Base-by-base conservation (phyloP, 371 early-diverging fungal species). In the Thermomucor indicae-seudaticae region DNA sequence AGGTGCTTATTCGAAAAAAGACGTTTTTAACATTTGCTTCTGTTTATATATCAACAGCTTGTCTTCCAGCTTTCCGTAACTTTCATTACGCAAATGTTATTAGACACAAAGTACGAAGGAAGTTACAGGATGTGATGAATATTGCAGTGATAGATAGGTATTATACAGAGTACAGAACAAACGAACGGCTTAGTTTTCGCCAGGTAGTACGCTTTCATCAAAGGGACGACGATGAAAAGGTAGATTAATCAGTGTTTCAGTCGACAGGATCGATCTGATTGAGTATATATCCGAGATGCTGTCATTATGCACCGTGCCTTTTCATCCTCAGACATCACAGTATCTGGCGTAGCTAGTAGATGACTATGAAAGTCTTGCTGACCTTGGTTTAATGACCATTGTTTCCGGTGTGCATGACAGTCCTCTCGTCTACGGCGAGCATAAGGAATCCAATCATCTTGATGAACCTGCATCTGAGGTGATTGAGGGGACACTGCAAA, bases 141-240 rank as follows among this genome's bases (percentile, higher is more conserved):
- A n/a, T n/a, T n/a, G n/a, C n/a, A n/a, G n/a, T n/a, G n/a, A n/a
- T n/a, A n/a, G n/a, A n/a, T n/a, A n/a, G n/a, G n/a, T n/a, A n/a
- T n/a, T n/a, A n/a, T n/a, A n/a, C n/a, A n/a, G n/a, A n/a, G n/a
- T n/a, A n/a, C n/a, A n/a, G n/a, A n/a, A n/a, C n/a, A n/a, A n/a
- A n/a, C n/a, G n/a, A n/a, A n/a, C n/a, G 11, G 37, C 20, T 49
- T 40, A 44, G 20, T 44, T 20, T 37, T 52, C 52, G 20, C 29
- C 52, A 2, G 52, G 38, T 35, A 44, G 30, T 10, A 29, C n/a
- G n/a, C 19, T 34, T 16, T 43, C 47, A 43, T 60, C 60, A 47
- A 60, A 60, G n/a, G 51, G 51, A 14, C 55, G 50, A 17, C 41
- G 32, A 37, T 51, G 60, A 39, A 60, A 60, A 31, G 60, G 60